These are phyloP conservation scores for Alternaria sp. DNA, from an alignment of 2,329 filamentous ascomycete genomes.

Conservation along the genomic window DNA sequence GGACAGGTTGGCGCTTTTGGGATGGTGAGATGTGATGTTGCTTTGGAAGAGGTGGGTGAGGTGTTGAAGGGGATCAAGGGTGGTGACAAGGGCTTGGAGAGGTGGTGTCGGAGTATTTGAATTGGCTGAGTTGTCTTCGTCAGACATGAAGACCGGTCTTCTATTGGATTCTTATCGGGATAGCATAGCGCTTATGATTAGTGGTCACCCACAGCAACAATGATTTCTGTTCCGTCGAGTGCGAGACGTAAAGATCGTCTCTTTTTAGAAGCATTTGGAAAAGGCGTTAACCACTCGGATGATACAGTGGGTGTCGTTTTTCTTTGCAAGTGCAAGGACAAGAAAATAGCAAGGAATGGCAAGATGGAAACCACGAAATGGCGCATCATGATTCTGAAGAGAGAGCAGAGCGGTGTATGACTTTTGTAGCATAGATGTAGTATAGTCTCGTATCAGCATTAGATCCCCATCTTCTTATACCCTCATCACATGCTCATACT, in stretches of 20 bases:
- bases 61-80: constrained; percentile 56
- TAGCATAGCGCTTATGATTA: neutral
- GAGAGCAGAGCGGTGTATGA: neutral
- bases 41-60: constrained; percentile 77
- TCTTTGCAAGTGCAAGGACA: neutral
- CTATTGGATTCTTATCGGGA: neutral
- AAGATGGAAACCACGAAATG: neutral
- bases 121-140: neutral
- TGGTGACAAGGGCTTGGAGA: constrained; percentile 65
- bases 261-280: neutral
- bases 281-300: neutral
- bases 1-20: constrained; percentile 41
- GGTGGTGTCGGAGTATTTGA: constrained; percentile 69
- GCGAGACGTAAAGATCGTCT: neutral
- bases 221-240: neutral
- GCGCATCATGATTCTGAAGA: neutral
- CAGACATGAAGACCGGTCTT: neutral
- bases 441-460: neutral
- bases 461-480: neutral
- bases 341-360: neutral
- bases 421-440: neutral
- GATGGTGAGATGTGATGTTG: constrained; percentile 76
- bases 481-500: neutral
- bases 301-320: neutral
- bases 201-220: neutral